A percentile compares a stretch with the other conserved stretches of the same genome.
Evolutionary conservation across 2,329 filamentous ascomycete species (phyloP).

Genomic region (Lojkania enalia): DNA sequence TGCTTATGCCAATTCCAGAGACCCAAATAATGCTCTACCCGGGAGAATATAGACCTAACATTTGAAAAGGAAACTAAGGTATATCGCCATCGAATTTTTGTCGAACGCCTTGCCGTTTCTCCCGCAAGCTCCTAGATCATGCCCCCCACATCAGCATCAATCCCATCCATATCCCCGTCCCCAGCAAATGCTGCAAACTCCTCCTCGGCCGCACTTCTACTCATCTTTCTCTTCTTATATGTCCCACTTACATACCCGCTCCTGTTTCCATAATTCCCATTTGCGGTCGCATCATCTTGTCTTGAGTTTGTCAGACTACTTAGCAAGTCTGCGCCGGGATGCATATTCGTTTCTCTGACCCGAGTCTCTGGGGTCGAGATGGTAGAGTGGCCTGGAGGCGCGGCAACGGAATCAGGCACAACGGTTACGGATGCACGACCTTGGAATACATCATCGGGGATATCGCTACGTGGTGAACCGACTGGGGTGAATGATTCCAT

Average conservation of each 20-base stretch:
- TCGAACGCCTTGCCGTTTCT: too few relatives aligned
- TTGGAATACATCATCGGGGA: conserved; percentile 29
- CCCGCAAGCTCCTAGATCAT: conserved; percentile 43
- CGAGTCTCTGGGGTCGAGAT: conserved; percentile 27
- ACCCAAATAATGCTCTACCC: too few relatives aligned
- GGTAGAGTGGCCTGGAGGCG: conserved; percentile 22
- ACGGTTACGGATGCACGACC: conserved; percentile 30
- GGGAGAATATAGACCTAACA: too few relatives aligned
- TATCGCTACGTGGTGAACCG: conserved; percentile 46
- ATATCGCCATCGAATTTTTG: too few relatives aligned
- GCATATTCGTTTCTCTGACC: conserved; percentile 22
- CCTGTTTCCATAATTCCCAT: conserved; percentile 26
- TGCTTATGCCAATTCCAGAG: too few relatives aligned
- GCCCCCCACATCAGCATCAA: conserved; percentile 65
- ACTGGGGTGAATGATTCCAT: conserved; percentile 60
- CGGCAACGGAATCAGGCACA: conserved; percentile 28
- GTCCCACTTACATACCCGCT: conserved; percentile 1
- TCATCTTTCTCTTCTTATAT: conserved; percentile 46
- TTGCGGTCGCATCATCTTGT: conserved; percentile 16
- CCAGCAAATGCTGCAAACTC: conserved; percentile 45
- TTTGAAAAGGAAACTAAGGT: too few relatives aligned
- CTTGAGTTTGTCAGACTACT: conserved; percentile 34
- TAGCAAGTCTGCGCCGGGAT: conserved; percentile 35
- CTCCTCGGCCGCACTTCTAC: conserved; percentile 35
- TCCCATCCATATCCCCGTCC: conserved; percentile 58